Evolutionary conservation across 2,329 filamentous ascomycete species (phyloP).

Genomic region (Cladorrhinum sp.): DNA sequence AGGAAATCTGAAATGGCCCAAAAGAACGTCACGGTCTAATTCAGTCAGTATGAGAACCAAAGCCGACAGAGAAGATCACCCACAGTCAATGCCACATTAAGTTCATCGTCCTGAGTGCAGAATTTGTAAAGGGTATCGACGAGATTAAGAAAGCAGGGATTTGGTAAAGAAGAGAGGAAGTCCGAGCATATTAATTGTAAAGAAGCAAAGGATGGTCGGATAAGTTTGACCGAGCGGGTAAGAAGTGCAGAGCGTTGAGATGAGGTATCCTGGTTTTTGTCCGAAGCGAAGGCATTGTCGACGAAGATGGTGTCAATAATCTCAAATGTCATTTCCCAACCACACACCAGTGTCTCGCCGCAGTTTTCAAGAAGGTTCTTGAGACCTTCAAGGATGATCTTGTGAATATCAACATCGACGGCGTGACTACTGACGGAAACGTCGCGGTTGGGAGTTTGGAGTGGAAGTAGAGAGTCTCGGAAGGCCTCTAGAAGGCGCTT

Average conservation of each 20-base stretch:
- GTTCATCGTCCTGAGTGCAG: constrained; percentile 81
- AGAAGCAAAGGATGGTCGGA: constrained; percentile 83
- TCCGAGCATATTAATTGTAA: constrained; percentile 93
- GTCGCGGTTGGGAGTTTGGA: constrained; percentile 54
- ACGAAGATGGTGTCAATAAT: constrained; percentile 82
- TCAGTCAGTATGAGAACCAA: constrained; percentile 11
- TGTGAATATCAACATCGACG: constrained; percentile 76
- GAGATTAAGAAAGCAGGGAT: constrained; percentile 70
- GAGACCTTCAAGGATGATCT: constrained; percentile 73
- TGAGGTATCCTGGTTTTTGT: constrained; percentile 32
- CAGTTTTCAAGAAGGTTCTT: constrained; percentile 83
- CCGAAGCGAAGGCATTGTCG: constrained; percentile 35
- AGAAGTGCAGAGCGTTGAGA: constrained; percentile 38
- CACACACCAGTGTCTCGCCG: constrained; percentile 76
- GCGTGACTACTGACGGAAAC: constrained; percentile 57
- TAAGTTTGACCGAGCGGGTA: constrained; percentile 68
- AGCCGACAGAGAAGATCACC: constrained; percentile 28
- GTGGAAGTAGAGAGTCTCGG: constrained; percentile 55
- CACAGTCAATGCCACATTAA: constrained; percentile 92
- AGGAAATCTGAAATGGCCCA: constrained; percentile 94
- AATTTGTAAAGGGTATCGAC: constrained; percentile 88
- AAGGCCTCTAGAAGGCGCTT: constrained; percentile 67
- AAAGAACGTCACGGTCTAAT: constrained; percentile 84
- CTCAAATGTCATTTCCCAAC: constrained; percentile 83
- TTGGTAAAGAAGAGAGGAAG: constrained; percentile 73